Base-by-base conservation (phyloP, 2,329 filamentous ascomycete genomes). In the Sporothrix brunneoviolacea region DNA sequence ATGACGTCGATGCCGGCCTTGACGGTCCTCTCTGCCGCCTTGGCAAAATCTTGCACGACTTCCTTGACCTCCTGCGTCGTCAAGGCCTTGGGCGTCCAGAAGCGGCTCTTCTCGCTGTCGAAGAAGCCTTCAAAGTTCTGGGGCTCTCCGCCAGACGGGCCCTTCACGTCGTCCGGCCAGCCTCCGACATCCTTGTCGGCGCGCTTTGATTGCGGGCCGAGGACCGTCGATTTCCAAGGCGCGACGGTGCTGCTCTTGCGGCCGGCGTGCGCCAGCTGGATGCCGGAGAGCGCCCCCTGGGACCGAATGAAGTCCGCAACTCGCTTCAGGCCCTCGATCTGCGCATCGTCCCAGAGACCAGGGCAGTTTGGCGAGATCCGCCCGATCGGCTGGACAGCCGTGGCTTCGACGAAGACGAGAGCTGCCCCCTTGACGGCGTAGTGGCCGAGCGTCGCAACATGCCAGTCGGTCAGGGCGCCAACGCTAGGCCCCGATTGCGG, bases 181-280 rank as follows among this genome's bases (percentile, higher is more conserved):
- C 73, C 73, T 37, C 62, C 59, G 24, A 63, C 63, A 13, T 60
- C 72, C n/a, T n/a, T n/a, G n/a, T n/a, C n/a, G n/a, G n/a, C n/a
- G n/a, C n/a, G n/a, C n/a, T n/a, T n/a, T n/a, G n/a, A n/a, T n/a
- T n/a, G n/a, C n/a, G n/a, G n/a, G n/a, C n/a, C n/a, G n/a, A n/a
- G n/a, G 50, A 72, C 66, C 0, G 67, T 69, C 64, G 61, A 55
- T 82, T 32, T 45, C 80, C 82, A 87, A 0, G 77, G 77, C 0
- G 77, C 72, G 4, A 74, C 65, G 0, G 67, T 71, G 45, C 66
- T 71, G 0, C 75, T 74, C 60, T 80, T 80, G 8, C 77, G 67
- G 0, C 86, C 86, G 0, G 84, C 86, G 58, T 90, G 86, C 0
- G 69, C 84, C 3, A 90, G 68, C 63, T 85, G 86, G 48, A 91